Base-by-base conservation (phyloP, 441 rosid species). In the Populus tomentosa region DNA sequence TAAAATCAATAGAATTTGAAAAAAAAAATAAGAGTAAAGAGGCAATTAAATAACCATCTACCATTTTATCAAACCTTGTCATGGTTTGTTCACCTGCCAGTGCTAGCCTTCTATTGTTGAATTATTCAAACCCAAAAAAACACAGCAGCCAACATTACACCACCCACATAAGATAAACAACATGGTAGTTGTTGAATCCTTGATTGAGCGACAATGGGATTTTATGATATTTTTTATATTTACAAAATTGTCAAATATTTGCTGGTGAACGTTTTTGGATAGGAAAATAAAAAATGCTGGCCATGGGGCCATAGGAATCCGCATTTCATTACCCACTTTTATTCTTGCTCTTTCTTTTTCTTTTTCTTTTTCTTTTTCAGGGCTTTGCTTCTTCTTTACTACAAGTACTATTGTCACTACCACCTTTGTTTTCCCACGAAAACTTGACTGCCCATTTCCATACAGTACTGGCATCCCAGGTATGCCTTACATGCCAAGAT, bases 281-380 rank as follows among this genome's bases (percentile, higher is more conserved):
- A 32, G 66, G 30, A 46, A 36, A 10, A 65, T 28, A 28, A 28
- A 40, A 46, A 46, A 46, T 46, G 40, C 46, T 77, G 83, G 75
- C 50, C 5, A 77, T 84, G 30, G 87, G 87, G 81, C 86, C 89
- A 82, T 78, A 59, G 61, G 69, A 78, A 71, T 81, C 79, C 82
- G 67, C 35, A 85, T 65, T 80, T 78, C 72, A 28, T 28, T 2
- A 28, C 30, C 30, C 30, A 26, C 26, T 26, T 26, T 26, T 26
- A 26, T 26, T 26, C 26, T 26, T 26, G 26, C 26, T 26, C n/a
- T n/a, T n/a, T n/a, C n/a, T n/a, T n/a, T n/a, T n/a, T n/a, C n/a
- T n/a, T n/a, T n/a, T n/a, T n/a, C n/a, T n/a, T 18, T 18, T 46
- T 46, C 5, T 46, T 46, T 46, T 14, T 46, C 16, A 46, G 13